Base-by-base conservation (phyloP, 164 flowering plant species). In the Nymphaea thermarum region DNA sequence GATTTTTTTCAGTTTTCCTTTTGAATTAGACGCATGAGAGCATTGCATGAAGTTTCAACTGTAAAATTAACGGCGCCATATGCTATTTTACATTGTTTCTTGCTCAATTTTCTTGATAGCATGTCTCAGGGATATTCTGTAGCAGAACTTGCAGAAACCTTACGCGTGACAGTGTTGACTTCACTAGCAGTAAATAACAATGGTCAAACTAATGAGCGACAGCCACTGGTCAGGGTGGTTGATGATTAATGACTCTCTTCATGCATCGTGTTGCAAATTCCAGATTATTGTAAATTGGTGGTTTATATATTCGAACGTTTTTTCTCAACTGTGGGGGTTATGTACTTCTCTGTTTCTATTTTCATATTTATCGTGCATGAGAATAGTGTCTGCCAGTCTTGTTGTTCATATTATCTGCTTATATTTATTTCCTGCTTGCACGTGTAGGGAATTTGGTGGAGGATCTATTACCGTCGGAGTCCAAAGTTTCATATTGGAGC, bases 401-500 rank as follows among this genome's bases (percentile, higher is more conserved):
- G 16, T 55, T 10, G 10, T 10, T 55, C 16, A 16, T 64, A 2
- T 42, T 5, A 64, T 15, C 14, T 43, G 4, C n/a, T 65, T 65
- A 6, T 41, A 3, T 42, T 3, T 57, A 25, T 59, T 12, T 43
- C 0, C n/a, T 3, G 65, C 18, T 41, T 18, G 17, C 42, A 64
- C 3, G 41, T 55, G 16, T 18, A 80, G 94, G 78, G 81, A 72
- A 43, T 84, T 82, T 44, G 94, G 90, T 44, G 88, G 84, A 60
- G 96, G 96, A 15, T 80, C 73, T 25, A 76, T 91, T 41, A 83
- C 93, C 3, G 80, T 77, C 73, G 70, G 47, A 59, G 90, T 88
- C 5, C 97, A 91, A 80, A 74, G 78, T 5, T 88, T 88, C 71
- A 77, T 93, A 67, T 83, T 86, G 89, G 72, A 79, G 53, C 76